A percentile compares a stretch with the other conserved stretches of the same genome.
phyloP scores from a whole-genome alignment of 495 filamentous ascomycete genomes.

The Collariella sp. region DNA sequence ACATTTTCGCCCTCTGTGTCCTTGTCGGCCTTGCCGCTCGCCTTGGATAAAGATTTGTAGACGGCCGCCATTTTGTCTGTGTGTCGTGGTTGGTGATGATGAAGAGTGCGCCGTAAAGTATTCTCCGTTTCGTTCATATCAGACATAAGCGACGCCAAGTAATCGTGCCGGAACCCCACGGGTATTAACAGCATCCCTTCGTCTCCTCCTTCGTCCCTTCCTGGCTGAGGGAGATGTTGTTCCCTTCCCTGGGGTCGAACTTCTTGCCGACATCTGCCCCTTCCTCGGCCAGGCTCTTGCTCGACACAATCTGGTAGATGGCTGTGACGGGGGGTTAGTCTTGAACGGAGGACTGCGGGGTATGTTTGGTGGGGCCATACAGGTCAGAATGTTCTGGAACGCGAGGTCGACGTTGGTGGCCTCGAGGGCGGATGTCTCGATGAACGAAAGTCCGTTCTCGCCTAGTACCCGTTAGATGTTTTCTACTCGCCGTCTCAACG shows the following conservation, averaged over 20 bases:
- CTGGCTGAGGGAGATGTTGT: constrained; percentile 75
- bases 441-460: constrained; percentile 94
- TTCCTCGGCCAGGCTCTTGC: constrained; percentile 82
- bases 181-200: constrained; percentile 67
- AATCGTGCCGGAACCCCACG: constrained; percentile 33
- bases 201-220: constrained; percentile 56
- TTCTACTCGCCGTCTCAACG: not conserved
- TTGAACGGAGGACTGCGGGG: not conserved
- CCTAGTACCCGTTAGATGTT: constrained; percentile 40
- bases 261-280: constrained; percentile 57
- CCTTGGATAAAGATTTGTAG: constrained; percentile 84
- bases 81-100: not conserved
- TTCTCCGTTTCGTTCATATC: constrained; percentile 30
- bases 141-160: constrained; percentile 42
- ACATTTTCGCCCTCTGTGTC: constrained; percentile 32
- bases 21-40: constrained; percentile 32
- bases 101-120: constrained; percentile 18
- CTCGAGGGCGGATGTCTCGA: constrained; percentile 97
- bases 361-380: constrained; percentile 42
- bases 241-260: constrained; percentile 37
- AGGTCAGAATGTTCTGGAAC: constrained; percentile 98
- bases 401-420: constrained; percentile 99
- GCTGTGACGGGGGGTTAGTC: constrained; percentile 45
- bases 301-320: constrained; percentile 98
- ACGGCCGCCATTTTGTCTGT: constrained; percentile 71